Base-by-base conservation (phyloP, 1,284 basidiomycete species). In the Trametes versicolor region DNA sequence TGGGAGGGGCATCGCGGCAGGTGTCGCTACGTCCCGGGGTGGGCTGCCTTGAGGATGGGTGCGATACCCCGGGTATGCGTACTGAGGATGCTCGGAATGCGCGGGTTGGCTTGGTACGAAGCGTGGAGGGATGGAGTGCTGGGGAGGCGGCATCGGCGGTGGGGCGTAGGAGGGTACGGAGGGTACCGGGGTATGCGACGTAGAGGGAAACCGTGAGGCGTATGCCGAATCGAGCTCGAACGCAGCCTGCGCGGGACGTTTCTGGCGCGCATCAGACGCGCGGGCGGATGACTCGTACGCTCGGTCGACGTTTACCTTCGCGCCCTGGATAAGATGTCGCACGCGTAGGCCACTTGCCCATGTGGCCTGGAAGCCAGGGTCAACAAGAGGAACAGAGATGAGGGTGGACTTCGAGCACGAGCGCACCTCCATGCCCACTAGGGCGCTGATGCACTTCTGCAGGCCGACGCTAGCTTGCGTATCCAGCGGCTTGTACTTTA, bases 311-410 rank as follows among this genome's bases (percentile, higher is more conserved):
- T 85, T 82, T 32, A 91, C 79, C 70, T 88, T 85, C 43, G 87
- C 89, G 21, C 92, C 91, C 71, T 89, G 84, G 54, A 95, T 78
- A 43, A 95, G 80, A 51, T 93, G 90, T 78, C 85, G 87, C 32
- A 90, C 87, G 36, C 93, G 85, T 19, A 82, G 79, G 10, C 92
- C 92, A 70, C 85, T 88, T 4, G 91, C 90, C 93, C 93, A 95
- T 6, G 80, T 75, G 36, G 76, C 70, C 76, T 83, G 61, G 21
- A 59, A 41, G 1, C 80, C 54, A 80, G 64, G 60, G 48, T 70
- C 36, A 41, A 45, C 55, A 58, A 29, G 56, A 60, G 74, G 17
- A 43, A 10, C n/a, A 6, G 41, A 32, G 0, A n/a, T 1, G 17
- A 47, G 27, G 7, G 17, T 12, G 13, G 3, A 9, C 13, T 7